phyloP scores from a whole-genome alignment of 352 stramenopile species.

The Phytophthora colocasiae region DNA sequence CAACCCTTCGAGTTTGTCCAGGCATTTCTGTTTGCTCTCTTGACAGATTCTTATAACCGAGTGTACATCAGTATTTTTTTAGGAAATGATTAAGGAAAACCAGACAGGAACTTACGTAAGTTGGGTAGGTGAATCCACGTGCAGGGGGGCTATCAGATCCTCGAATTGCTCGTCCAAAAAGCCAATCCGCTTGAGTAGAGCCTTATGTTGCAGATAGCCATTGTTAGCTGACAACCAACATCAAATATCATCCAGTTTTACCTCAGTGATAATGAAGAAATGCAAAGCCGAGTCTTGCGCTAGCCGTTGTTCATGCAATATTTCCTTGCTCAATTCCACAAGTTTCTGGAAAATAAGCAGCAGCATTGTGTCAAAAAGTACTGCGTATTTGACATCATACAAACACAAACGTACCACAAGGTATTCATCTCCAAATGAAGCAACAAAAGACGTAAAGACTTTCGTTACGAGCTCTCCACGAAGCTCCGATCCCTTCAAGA shows the following conservation, averaged over 20 bases:
- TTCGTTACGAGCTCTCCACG: constrained; percentile 74
- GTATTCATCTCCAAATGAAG: constrained; percentile 72
- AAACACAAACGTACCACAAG: constrained; percentile 47
- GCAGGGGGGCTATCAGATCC: constrained; percentile 40
- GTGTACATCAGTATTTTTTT: too few species aligned
- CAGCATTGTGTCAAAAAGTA: not conserved
- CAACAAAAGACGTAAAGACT: constrained; percentile 65
- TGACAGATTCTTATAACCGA: constrained; percentile 66
- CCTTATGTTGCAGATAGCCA: constrained; percentile 27
- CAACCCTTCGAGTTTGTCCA: constrained; percentile 66
- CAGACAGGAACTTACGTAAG: constrained; percentile 55
- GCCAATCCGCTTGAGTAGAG: constrained; percentile 64
- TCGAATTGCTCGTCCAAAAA: constrained; percentile 76
- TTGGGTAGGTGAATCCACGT: constrained; percentile 66
- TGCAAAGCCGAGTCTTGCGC: constrained; percentile 63
- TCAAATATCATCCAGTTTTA: constrained; percentile 12
- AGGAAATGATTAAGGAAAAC: not conserved
- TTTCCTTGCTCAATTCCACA: constrained; percentile 50
- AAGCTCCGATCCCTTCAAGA: constrained; percentile 75
- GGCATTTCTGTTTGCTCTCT: constrained; percentile 74
- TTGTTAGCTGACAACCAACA: not conserved
- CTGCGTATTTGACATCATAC: too few species aligned
- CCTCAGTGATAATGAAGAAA: constrained; percentile 76
- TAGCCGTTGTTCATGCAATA: constrained; percentile 74
- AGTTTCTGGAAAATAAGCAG: constrained; percentile 57